Evolutionary conservation across 805 yeast genomes (phyloP), one percentile per base, ranked within the genome.

Genomic region (Saccharomycopsis sp.): DNA sequence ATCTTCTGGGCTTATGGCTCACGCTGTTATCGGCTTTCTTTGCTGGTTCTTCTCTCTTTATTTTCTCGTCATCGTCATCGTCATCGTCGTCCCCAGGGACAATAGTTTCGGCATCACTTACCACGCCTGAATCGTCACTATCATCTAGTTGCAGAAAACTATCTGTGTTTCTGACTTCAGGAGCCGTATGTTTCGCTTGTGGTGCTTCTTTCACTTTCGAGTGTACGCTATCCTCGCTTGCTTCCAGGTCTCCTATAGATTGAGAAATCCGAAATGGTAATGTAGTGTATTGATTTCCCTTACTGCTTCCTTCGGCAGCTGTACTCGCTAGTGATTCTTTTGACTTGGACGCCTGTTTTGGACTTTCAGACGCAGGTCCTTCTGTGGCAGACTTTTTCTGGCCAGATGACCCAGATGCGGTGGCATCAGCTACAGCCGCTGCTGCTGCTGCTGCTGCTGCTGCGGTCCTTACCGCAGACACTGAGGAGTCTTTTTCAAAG

Each of bases 201-300:
- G 60, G 60, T 2, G 60, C 60, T 24, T 57, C 60, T 40, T 48
- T 57, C 24, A 57, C 46, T 29, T 54, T 57, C 12, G 52, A 40
- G 18, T 44, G 21, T 16, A 20, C 16, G 16, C 7, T 16, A 12
- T 44, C 48, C 8, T 16, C 21, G 16, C 16, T 18, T 16, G 48
- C 20, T 44, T 44, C 48, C 21, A 12, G 18, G 21, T 44, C 48
- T 16, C 48, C 48, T 44, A 44, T 12, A 5, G 48, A 44, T 12
- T 44, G 48, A 12, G 48, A 44, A n/a, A 44, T 44, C 7, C 48
- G 18, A 18, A 44, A 44, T 44, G 48, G 48, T 16, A 44, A 18
- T 8, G 48, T 16, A 12, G 48, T 44, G 16, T 44, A 44, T 44
- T 44, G 48, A 20, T 18, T 44, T 16, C 48, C 48, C 16, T 44